Evolutionary conservation across 2,329 filamentous ascomycete species (phyloP), one percentile per base, ranked within the genome.

Genomic region (Botrytis tulipae): DNA sequence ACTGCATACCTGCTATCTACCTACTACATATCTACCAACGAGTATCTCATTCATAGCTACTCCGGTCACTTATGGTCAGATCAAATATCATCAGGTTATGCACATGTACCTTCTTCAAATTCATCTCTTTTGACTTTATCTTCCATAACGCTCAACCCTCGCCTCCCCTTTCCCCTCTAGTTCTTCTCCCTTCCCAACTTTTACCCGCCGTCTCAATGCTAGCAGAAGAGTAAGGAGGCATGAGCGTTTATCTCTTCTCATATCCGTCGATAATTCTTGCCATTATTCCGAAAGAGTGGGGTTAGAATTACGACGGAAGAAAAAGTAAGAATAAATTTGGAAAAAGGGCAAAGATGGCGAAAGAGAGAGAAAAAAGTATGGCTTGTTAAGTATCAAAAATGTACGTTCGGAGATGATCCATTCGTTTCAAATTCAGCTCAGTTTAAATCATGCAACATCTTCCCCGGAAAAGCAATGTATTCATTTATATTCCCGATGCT

Each of bases 151-250:
- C 42, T 66, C 32, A 66, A 35, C 42, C 42, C 63, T 66, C 63
- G 63, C 44, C 29, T 48, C 63, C 44, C 20, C 22, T 37, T 48
- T 66, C 62, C 62, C 62, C 62, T 66, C 62, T 48, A 66, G n/a
- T 66, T 48, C 62, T 66, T 57, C 29, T 25, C 20, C 42, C 12
- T 57, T 9, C 51, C n/a, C 14, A 57, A 8, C n/a, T 35, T 48
- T 48, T 66, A 46, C 62, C 29, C 62, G 62, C 29, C 42, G 42
- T 29, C 42, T 35, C 10, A 29, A 44, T 65, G 40, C 40, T 32
- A 65, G 48, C 48, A 54, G 40, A 65, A 29, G n/a, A 44, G n/a
- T 32, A 32, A 46, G 25, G 61, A 46, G 61, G 61, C 61, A 65
- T 65, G 37, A 32, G 61, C 61, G 40, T 63, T 44, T 63, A 63